These are phyloP conservation scores for Epichloe gansuensis DNA, from an alignment of 2,329 filamentous ascomycete genomes.

Conservation along the genomic window DNA sequence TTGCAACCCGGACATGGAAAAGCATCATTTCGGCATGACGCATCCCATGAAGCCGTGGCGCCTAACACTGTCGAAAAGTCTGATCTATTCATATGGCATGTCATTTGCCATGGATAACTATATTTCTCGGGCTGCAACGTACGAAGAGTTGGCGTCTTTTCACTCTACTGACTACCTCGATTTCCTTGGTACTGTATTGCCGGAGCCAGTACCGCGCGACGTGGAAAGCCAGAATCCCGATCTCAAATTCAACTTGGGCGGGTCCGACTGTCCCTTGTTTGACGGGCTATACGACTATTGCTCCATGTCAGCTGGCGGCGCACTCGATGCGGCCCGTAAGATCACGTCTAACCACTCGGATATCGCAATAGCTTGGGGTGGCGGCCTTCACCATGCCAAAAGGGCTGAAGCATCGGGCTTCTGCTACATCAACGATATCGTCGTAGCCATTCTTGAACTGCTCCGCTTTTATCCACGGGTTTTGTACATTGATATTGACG, in stretches of 20 bases:
- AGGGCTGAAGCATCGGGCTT: constrained; percentile 89
- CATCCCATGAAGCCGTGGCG: constrained; percentile 99
- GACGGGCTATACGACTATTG: constrained; percentile 94
- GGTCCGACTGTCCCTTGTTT: constrained; percentile 92
- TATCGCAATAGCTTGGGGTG: constrained; percentile 96
- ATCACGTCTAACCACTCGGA: constrained; percentile 77
- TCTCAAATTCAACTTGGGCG: constrained; percentile 70
- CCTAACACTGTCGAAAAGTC: constrained; percentile 83
- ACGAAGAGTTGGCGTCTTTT: constrained; percentile 76
- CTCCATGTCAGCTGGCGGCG: constrained; percentile 82
- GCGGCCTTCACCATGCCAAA: constrained; percentile 91
- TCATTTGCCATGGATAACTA: constrained; percentile 96
- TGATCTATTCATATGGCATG: constrained; percentile 91
- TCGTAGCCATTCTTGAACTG: constrained; percentile 81
- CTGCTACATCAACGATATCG: constrained; percentile 98
- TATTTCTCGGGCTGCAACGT: constrained; percentile 68
- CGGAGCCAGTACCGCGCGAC: constrained; percentile 49
- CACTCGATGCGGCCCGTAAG: constrained; percentile 81
- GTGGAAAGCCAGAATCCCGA: constrained; percentile 51
- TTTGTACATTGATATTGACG: constrained; percentile 88
- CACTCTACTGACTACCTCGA: constrained; percentile 85
- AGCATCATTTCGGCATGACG: constrained; percentile 90
- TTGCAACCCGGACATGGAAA: constrained; percentile 87
- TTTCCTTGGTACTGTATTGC: constrained; percentile 63
- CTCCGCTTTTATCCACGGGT: constrained; percentile 72